Conservation (phyloP, 2,329 filamentous ascomycete species). For the Stylonectria norvegica region DNA sequence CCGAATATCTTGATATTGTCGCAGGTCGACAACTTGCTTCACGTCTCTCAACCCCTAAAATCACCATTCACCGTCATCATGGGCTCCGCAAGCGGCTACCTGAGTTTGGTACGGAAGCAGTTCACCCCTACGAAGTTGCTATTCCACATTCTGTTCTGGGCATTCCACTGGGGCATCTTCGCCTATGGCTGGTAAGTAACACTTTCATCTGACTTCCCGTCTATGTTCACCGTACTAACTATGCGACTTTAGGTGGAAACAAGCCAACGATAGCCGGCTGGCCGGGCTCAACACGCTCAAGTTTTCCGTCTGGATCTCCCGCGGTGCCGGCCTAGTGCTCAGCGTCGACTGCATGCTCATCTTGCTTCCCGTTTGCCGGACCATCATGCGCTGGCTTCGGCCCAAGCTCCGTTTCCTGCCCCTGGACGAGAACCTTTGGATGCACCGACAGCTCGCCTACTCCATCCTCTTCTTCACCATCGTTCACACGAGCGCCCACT, state of each 20-base stretch:
- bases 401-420: slow-evolving; percentile 86
- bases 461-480: slow-evolving; percentile 78
- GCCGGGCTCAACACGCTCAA: slow-evolving; percentile 74
- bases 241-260: slow-evolving; percentile 70
- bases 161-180: slow-evolving; percentile 74
- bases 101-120: slow-evolving; percentile 56
- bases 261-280: slow-evolving; percentile 64
- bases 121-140: slow-evolving; percentile 67
- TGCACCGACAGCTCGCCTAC: slow-evolving; percentile 93
- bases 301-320: slow-evolving; percentile 93
- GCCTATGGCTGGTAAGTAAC: slow-evolving; percentile 73
- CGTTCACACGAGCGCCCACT: slow-evolving; percentile 76
- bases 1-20: too few species aligned
- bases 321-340: slow-evolving; percentile 84
- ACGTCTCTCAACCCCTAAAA: too few species aligned
- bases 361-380: slow-evolving; percentile 90
- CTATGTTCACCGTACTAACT: neutral
- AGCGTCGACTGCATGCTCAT: slow-evolving; percentile 84
- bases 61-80: slow-evolving; percentile 27
- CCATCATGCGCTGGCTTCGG: slow-evolving; percentile 76
- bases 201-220: neutral
- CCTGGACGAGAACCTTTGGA: slow-evolving; percentile 95
- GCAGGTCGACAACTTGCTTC: slow-evolving; percentile 2
- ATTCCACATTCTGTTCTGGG: slow-evolving; percentile 81
- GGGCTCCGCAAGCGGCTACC: slow-evolving; percentile 40